Conservation (phyloP, 2,329 filamentous ascomycete genomes). For the Arachnopeziza araneosa region DNA sequence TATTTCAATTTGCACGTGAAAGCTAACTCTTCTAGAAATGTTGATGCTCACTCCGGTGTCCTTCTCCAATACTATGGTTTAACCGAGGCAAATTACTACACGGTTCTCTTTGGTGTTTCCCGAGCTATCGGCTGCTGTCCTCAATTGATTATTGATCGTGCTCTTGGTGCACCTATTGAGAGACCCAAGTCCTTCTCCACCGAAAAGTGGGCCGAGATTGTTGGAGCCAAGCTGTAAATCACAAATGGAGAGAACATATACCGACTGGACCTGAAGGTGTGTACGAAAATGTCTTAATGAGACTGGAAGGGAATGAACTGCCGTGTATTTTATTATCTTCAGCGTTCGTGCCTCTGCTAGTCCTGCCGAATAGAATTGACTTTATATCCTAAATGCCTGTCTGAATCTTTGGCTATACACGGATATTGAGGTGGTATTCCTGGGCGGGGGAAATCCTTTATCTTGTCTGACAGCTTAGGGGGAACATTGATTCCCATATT, state of each 20-base stretch:
- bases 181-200: constrained; percentile 98
- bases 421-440: no score
- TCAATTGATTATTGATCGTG: constrained; percentile 99
- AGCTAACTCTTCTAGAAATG: constrained; percentile 42
- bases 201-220: constrained; percentile 90
- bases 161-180: constrained; percentile 94
- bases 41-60: constrained; percentile 97
- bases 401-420: neutral
- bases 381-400: neutral
- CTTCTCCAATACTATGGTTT: constrained; percentile 99
- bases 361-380: neutral
- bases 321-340: neutral
- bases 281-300: constrained; percentile 27
- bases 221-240: constrained; percentile 79
- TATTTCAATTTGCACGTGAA: neutral
- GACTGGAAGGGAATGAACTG: constrained; percentile 19
- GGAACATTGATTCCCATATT: no score
- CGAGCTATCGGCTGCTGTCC: constrained; percentile 97
- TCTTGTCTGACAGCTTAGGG: no score
- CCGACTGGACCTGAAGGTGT: constrained; percentile 2
- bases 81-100: constrained; percentile 99
- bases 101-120: constrained; percentile 97
- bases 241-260: neutral
- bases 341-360: neutral
- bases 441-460: no score